Base-by-base conservation (phyloP, 768 basidiomycete species). In the Mycena sanguinolenta region DNA sequence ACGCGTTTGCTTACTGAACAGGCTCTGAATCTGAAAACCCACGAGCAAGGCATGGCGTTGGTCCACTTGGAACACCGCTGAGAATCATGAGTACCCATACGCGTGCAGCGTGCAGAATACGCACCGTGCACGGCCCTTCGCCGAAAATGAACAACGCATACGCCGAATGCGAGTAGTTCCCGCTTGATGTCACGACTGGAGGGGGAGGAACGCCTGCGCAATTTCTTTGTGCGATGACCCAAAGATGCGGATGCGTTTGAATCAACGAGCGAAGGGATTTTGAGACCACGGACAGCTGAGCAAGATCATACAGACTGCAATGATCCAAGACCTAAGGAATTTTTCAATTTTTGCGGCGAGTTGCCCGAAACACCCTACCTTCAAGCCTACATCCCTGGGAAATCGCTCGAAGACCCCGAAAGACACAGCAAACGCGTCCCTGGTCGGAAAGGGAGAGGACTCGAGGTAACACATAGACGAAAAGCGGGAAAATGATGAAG, bases 241-340 rank as follows among this genome's bases (percentile, higher is more conserved):
- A 71, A 17, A 71, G 50, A 9, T 38, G 23, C 6, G 3, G 1
- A 21, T 71, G 38, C 2, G 14, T 5, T 2, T 4, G 12, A 28
- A 71, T 58, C 21, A 71, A 27, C 6, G 42, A 16, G 21, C 65
- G 60, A 25, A 67, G 53, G 8, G 14, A n/a, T 17, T 21, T 42
- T 5, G 60, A 67, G 12, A 49, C 32, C 27, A 36, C 19, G 7
- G 17, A 8, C 4, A 71, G 65, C 46, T 71, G 53, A 25, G 46
- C 60, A 27, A 71, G 59, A 38, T 71, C 70, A 30, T 44, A 58
- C 0, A 65, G 70, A 32, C 70, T 71, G 65, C 70, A 71, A 1
- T 58, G 23, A 67, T n/a, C n/a, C n/a, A n/a, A n/a, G n/a, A n/a
- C n/a, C n/a, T n/a, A n/a, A n/a, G n/a, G n/a, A n/a, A n/a, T n/a